These are phyloP conservation scores for Exophiala oligosperma DNA, from an alignment of 2,329 filamentous ascomycete species.

Conservation along the genomic window DNA sequence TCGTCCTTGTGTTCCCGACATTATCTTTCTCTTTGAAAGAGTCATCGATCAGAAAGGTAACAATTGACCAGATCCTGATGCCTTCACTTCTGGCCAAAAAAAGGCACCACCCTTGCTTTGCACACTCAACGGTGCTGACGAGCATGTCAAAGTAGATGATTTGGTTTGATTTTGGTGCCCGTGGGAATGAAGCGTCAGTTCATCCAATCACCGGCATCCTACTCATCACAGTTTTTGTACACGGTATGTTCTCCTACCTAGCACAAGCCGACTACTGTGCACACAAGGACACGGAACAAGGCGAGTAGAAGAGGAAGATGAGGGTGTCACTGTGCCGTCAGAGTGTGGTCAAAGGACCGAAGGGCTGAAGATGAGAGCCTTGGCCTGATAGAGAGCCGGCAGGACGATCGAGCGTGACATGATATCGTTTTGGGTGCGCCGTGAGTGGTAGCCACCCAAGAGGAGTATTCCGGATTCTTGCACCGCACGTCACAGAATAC, in stretches of 20 bases:
- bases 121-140: constrained; percentile 60
- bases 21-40: too few species aligned
- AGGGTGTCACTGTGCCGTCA: constrained; percentile 60
- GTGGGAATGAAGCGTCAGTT: constrained; percentile 68
- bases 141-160: constrained; percentile 56
- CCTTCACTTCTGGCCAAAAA: constrained; percentile 61
- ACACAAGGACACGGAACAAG: constrained; percentile 62
- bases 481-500: background rate
- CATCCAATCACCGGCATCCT: constrained; percentile 56
- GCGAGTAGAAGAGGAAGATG: constrained; percentile 61
- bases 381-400: constrained; percentile 50
- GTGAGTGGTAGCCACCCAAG: background rate
- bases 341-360: constrained; percentile 60
- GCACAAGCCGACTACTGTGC: constrained; percentile 60
- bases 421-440: background rate
- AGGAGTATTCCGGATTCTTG: background rate
- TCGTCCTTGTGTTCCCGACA: too few species aligned
- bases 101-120: constrained; percentile 40
- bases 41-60: constrained; percentile 43
- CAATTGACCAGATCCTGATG: constrained; percentile 62
- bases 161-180: constrained; percentile 63
- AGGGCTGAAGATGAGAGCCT: constrained; percentile 56
- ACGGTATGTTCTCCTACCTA: constrained; percentile 65
- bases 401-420: constrained; percentile 10
- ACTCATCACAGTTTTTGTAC: constrained; percentile 58